Conservation (phyloP, 139 green algal species). For the Axilococcus clingmanii region DNA sequence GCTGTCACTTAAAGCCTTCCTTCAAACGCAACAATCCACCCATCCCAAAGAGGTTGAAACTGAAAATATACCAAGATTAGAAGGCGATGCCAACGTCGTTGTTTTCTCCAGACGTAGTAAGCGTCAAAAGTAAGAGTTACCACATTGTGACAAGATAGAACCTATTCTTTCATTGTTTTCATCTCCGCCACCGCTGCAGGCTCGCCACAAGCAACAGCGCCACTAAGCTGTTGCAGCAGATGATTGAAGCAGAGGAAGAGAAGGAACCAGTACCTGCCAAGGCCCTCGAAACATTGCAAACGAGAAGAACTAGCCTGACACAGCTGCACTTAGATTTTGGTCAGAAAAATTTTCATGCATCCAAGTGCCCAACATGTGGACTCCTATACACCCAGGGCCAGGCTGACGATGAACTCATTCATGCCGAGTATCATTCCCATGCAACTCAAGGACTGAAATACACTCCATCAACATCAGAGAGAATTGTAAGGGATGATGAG, state of each 20-base stretch:
- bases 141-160: not conserved
- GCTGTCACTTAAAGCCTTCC: too few relatives aligned
- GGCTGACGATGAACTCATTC: conserved; percentile 27
- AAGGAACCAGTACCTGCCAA: not conserved
- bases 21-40: too few relatives aligned
- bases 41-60: too few relatives aligned
- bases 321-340: conserved; percentile 37
- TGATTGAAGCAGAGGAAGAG: not conserved
- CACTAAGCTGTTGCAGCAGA: not conserved
- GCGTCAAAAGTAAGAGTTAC: not conserved
- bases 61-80: too few relatives aligned
- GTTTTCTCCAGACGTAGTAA: too few relatives aligned
- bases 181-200: not conserved
- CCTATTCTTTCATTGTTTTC: not conserved
- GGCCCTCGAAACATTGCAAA: not conserved
- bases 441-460: conserved; percentile 7
- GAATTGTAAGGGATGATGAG: conserved; percentile 2
- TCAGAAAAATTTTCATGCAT: conserved; percentile 33
- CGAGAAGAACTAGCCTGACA: not conserved
- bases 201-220: not conserved
- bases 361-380: conserved; percentile 25
- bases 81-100: too few relatives aligned
- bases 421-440: conserved; percentile 22
- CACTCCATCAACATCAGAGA: conserved; percentile 9
- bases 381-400: conserved; percentile 34